A percentile compares a stretch with the other conserved stretches of the same genome.
Conservation (phyloP, 345 rosid species). For the Geranium brycei region DNA sequence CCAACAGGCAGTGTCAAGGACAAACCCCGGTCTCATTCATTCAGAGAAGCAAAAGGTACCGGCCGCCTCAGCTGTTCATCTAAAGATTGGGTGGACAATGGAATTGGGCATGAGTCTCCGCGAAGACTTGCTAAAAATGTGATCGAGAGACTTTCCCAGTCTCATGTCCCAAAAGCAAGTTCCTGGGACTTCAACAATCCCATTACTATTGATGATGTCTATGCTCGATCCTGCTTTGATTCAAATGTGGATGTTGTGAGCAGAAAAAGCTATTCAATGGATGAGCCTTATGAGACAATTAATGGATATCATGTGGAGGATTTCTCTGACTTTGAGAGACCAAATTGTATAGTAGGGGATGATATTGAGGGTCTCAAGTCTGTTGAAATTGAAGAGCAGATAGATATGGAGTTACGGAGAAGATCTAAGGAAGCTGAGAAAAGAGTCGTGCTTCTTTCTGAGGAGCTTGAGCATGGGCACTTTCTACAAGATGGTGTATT, state of each 20-base stretch:
- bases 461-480: conserved; percentile 51
- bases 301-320: conserved; percentile 20
- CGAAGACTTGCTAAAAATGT: conserved; percentile 73
- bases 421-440: conserved; percentile 64
- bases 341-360: conserved; percentile 17
- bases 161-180: conserved; percentile 34
- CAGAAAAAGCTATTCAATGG: conserved; percentile 29
- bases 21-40: conserved; percentile 53
- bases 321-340: conserved; percentile 21
- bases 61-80: conserved; percentile 25
- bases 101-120: conserved; percentile 62
- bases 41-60: conserved; percentile 52
- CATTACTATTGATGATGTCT: conserved; percentile 69
- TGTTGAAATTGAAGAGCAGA: conserved; percentile 29
- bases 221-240: conserved; percentile 40
- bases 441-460: conserved; percentile 54
- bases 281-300: conserved; percentile 32
- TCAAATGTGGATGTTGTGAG: conserved; percentile 27
- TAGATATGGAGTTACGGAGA: conserved; percentile 40
- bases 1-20: conserved; percentile 38
- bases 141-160: conserved; percentile 67
- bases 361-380: conserved; percentile 20
- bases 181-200: conserved; percentile 39
- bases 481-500: conserved; percentile 39
- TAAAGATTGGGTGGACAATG: conserved; percentile 51